Conservation (phyloP, 169 alveolate genomes). For the Amoebophrya sp. region DNA sequence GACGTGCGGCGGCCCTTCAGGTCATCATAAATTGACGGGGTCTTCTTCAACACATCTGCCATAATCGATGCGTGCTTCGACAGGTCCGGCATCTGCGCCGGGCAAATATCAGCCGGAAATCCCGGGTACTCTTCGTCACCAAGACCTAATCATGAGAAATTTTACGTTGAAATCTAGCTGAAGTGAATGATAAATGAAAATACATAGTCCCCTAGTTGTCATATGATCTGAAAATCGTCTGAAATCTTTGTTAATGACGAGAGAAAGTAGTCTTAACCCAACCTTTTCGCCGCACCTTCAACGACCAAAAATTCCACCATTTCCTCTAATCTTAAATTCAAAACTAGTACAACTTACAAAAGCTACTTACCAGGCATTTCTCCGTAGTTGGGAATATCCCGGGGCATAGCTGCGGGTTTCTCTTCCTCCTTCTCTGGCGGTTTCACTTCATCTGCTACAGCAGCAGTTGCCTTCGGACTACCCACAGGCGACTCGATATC, state of each 20-base stretch:
- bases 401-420: not conserved
- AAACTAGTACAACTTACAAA: too few relatives aligned
- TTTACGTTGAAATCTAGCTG: too few relatives aligned
- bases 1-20: constrained; percentile 26
- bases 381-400: not conserved
- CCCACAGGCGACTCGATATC: not conserved
- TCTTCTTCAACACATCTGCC: constrained; percentile 31
- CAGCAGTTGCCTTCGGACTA: not conserved
- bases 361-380: not conserved
- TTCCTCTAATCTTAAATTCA: too few relatives aligned
- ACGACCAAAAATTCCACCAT: too few relatives aligned
- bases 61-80: not conserved
- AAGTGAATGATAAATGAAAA: too few relatives aligned
- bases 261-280: too few relatives aligned
- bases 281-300: too few relatives aligned
- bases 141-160: too few relatives aligned
- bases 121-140: not conserved
- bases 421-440: not conserved
- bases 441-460: not conserved
- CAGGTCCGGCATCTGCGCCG: not conserved
- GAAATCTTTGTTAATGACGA: too few relatives aligned
- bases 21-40: not conserved
- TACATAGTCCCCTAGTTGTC: too few relatives aligned
- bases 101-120: not conserved
- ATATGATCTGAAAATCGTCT: too few relatives aligned